Conservation (phyloP, 2,329 filamentous ascomycete species). For the Aspergillus calidoustus region DNA sequence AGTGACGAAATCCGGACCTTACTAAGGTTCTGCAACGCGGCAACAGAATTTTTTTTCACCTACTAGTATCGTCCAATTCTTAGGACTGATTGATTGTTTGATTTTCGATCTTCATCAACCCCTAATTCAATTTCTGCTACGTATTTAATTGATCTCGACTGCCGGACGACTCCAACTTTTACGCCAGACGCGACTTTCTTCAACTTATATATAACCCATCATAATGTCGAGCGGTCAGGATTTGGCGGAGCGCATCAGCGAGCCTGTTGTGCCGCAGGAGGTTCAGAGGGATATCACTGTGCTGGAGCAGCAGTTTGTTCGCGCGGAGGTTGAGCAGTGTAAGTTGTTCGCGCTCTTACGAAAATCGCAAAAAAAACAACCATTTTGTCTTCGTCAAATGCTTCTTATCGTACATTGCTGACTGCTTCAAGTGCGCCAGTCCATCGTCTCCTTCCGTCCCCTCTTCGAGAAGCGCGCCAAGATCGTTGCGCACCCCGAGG, state of each 20-base stretch:
- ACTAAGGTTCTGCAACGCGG: constrained; percentile 5
- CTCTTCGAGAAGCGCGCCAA: constrained; percentile 78
- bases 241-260: constrained; percentile 38
- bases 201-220: not conserved
- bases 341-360: constrained; percentile 59
- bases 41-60: constrained; percentile 4
- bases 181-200: not conserved
- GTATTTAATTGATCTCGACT: no score
- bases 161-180: no score
- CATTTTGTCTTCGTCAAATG: not conserved
- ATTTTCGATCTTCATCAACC: not conserved
- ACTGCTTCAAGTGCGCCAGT: constrained; percentile 66
- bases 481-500: constrained; percentile 68
- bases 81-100: not conserved
- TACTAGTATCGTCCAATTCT: not conserved
- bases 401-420: constrained; percentile 4
- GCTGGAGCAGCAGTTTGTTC: constrained; percentile 82
- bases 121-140: not conserved
- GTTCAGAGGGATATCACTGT: constrained; percentile 65
- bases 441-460: constrained; percentile 68
- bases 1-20: constrained; percentile 9
- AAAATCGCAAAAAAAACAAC: not conserved
- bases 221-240: constrained; percentile 7
- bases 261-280: constrained; percentile 53
- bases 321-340: constrained; percentile 75